A percentile compares a stretch with the other conserved stretches of the same genome.
phyloP scores from a whole-genome alignment of 2,329 filamentous ascomycete genomes.

The Alternaria dauci region DNA sequence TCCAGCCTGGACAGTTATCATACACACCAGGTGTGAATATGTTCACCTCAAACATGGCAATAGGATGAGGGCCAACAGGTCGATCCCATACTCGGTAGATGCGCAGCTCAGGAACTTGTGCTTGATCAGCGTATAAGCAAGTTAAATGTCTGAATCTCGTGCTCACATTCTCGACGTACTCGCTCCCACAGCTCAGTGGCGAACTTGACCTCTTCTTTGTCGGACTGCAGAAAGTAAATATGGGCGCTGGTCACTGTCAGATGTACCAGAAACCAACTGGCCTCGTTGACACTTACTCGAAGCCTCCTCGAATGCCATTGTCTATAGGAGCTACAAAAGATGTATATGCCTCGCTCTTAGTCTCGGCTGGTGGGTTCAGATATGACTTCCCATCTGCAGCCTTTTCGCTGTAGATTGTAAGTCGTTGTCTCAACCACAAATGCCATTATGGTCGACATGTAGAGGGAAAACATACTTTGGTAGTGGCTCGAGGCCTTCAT shows the following conservation, averaged over 20 bases:
- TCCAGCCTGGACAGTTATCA: neutral
- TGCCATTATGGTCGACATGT: neutral
- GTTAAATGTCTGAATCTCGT: neutral
- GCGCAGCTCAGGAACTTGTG: constrained; percentile 79
- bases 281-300: constrained; percentile 62
- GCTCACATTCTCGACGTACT: constrained; percentile 79
- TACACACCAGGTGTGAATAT: constrained; percentile 71
- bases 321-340: constrained; percentile 73
- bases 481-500: constrained; percentile 64
- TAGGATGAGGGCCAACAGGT: constrained; percentile 81
- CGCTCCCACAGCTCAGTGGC: constrained; percentile 78
- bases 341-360: constrained; percentile 73
- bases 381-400: constrained; percentile 80
- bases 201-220: constrained; percentile 69
- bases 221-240: constrained; percentile 77
- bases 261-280: neutral
- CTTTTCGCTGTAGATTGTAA: constrained; percentile 58
- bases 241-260: constrained; percentile 63
- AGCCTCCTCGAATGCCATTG: constrained; percentile 73
- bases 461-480: constrained; percentile 49
- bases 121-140: constrained; percentile 12
- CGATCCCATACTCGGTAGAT: constrained; percentile 80
- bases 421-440: neutral
- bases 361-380: constrained; percentile 69
- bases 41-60: constrained; percentile 94